These are phyloP conservation scores for Geotrichum macrosporum DNA, from an alignment of 1,139 yeast genomes.

Conservation along the genomic window DNA sequence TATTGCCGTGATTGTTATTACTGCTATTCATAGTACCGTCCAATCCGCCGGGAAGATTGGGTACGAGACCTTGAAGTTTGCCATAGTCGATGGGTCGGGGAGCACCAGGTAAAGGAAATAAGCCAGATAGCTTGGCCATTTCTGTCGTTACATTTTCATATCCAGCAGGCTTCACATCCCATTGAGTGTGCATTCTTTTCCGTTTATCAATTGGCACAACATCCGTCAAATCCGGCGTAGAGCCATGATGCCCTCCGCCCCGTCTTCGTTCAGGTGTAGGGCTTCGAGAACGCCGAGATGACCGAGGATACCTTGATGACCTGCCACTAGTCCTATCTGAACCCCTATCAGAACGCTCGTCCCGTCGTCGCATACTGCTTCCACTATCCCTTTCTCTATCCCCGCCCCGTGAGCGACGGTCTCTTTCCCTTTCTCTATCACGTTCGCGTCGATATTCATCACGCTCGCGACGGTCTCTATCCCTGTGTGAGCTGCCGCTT, in stretches of 20 bases:
- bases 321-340: slow-evolving; percentile 21
- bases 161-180: slow-evolving; percentile 76
- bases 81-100: slow-evolving; percentile 55
- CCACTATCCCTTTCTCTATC: slow-evolving; percentile 26
- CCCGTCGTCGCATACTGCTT: slow-evolving; percentile 22
- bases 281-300: slow-evolving; percentile 23
- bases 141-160: slow-evolving; percentile 74
- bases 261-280: slow-evolving; percentile 13
- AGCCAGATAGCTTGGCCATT: slow-evolving; percentile 75
- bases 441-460: slow-evolving; percentile 18
- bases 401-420: slow-evolving; percentile 25
- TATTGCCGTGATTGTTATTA: not conserved
- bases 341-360: slow-evolving; percentile 23
- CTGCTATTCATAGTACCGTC: slow-evolving; percentile 1
- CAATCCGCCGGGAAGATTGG: slow-evolving; percentile 9
- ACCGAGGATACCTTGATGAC: slow-evolving; percentile 21
- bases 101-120: slow-evolving; percentile 73
- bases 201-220: slow-evolving; percentile 46
- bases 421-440: slow-evolving; percentile 25
- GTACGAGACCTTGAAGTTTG: slow-evolving; percentile 49
- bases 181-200: slow-evolving; percentile 49
- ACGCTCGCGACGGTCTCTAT: slow-evolving; percentile 20
- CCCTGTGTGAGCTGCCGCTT: slow-evolving; percentile 20
- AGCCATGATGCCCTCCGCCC: slow-evolving; percentile 22
- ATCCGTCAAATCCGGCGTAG: slow-evolving; percentile 31